A percentile compares a stretch with the other conserved stretches of the same genome.
phyloP scores from a whole-genome alignment of 352 stramenopile genomes.

The Paralagenidium karlingii region DNA sequence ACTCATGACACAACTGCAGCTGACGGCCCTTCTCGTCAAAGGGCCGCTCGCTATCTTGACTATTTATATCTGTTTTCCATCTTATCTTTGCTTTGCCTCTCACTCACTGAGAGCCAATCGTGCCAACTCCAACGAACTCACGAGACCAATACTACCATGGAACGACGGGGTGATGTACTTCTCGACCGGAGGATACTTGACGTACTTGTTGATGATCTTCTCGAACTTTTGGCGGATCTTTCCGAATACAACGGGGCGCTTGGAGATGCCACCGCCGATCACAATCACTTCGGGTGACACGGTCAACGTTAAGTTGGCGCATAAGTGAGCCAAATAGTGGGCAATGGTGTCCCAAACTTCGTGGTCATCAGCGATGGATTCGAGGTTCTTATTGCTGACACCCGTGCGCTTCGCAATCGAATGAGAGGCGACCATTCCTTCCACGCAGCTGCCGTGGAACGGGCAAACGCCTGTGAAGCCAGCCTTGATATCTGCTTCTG shows the following conservation, averaged over 20 bases:
- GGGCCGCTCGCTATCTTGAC: too few relatives aligned
- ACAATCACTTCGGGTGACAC: slow-evolving; percentile 92
- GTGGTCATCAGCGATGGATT: slow-evolving; percentile 76
- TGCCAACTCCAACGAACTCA: slow-evolving; percentile 71
- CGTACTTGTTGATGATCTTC: slow-evolving; percentile 66
- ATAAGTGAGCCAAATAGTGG: slow-evolving; percentile 93
- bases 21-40: too few relatives aligned
- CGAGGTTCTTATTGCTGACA: slow-evolving; percentile 52
- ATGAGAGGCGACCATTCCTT: slow-evolving; percentile 85
- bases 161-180: slow-evolving; percentile 78
- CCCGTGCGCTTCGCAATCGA: slow-evolving; percentile 83
- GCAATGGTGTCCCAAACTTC: slow-evolving; percentile 89
- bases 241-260: slow-evolving; percentile 78
- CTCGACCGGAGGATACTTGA: slow-evolving; percentile 48
- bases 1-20: too few relatives aligned
- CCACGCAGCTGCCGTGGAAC: slow-evolving; percentile 87
- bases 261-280: slow-evolving; percentile 91
- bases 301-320: slow-evolving; percentile 87
- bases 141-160: slow-evolving; percentile 67
- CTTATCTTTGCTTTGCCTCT: neutral
- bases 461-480: slow-evolving; percentile 74
- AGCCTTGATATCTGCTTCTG: slow-evolving; percentile 63
- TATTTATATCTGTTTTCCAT: too few relatives aligned
- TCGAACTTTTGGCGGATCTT: slow-evolving; percentile 75
- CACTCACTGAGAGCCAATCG: slow-evolving; percentile 36